A percentile compares a stretch with the other conserved stretches of the same genome.
These are phyloP conservation scores for Hansfordia pulvinata DNA, from an alignment of 2,329 filamentous ascomycete species.

Conservation along the genomic window DNA sequence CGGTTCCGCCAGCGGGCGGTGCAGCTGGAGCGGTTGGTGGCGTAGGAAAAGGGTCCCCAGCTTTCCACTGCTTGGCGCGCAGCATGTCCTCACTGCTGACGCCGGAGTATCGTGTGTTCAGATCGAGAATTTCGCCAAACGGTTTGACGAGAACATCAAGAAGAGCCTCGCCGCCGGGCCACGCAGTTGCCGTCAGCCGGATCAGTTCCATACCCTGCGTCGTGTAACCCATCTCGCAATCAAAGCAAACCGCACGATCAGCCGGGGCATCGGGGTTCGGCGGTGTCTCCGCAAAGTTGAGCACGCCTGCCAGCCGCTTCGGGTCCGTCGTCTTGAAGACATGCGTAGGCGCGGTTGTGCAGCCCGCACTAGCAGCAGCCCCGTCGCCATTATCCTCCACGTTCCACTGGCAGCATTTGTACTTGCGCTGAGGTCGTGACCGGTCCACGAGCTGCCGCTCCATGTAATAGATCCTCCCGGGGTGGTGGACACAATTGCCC, in stretches of 20 bases:
- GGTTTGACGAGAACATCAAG: slow-evolving; percentile 80
- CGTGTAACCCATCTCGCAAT: slow-evolving; percentile 98
- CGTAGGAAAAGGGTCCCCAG: slow-evolving; percentile 14
- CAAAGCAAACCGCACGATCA: slow-evolving; percentile 64
- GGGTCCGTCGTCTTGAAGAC: slow-evolving; percentile 76
- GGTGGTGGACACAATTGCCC: slow-evolving; percentile 71
- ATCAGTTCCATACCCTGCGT: slow-evolving; percentile 79
- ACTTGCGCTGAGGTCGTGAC: slow-evolving; percentile 45
- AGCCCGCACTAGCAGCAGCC: slow-evolving; percentile 45
- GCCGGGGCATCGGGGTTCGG: slow-evolving; percentile 36
- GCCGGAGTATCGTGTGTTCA: slow-evolving; percentile 88
- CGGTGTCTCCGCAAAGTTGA: slow-evolving; percentile 74
- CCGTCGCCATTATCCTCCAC: slow-evolving; percentile 54
- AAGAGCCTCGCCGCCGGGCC: slow-evolving; percentile 63
- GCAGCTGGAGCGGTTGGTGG: no score
- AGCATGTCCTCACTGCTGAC: slow-evolving; percentile 67
- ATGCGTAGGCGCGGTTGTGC: slow-evolving; percentile 56
- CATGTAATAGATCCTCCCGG: slow-evolving; percentile 54
- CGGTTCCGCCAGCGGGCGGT: no score
- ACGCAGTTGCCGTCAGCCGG: slow-evolving; percentile 75
- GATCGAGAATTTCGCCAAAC: slow-evolving; percentile 69
- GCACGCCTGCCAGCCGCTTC: slow-evolving; percentile 60
- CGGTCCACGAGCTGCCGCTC: slow-evolving; percentile 40
- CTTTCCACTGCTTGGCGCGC: slow-evolving; percentile 45
- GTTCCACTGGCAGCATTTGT: slow-evolving; percentile 65